Base-by-base conservation (phyloP, 2,329 filamentous ascomycete genomes). In the Alternaria ethzedia region DNA sequence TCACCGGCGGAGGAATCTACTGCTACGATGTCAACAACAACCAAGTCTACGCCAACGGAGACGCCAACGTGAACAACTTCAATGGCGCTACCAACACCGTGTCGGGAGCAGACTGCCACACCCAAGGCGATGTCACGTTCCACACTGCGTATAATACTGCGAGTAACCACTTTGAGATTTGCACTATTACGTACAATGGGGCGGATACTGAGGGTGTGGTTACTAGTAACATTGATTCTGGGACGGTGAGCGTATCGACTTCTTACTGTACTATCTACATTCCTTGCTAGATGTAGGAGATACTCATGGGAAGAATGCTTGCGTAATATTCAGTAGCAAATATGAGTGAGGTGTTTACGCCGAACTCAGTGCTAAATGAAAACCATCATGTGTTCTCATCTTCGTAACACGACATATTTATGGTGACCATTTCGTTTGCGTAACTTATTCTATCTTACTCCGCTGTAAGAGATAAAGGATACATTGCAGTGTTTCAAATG, bases 11-110 rank as follows among this genome's bases (percentile, higher is more conserved):
- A 41, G 2, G 1, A 41, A 3, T 41, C n/a, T 6, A 11, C 36
- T 41, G 36, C 36, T 41, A 41, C 36, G 36, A 41, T 9, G 36
- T 41, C n/a, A 41, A 41, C 36, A 6, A 41, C n/a, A 1, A 41
- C 8, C 5, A 0, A 6, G 9, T 41, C n/a, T 41, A 6, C 36
- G 0, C 0, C n/a, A 11, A 41, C 36, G 0, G 0, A 2, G 36
- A 41, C 3, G 36, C 36, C 36, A 3, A 41, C 3, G 9, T 11
- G 36, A 3, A 10, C 1, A 11, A 17, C 36, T 41, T 41, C n/a
- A 6, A 41, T 3, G 36, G 36, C 36, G 5, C 4, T 2, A 41
- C 36, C 36, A 41, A 3, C 2, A 41, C 15, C n/a, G 5, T 41
- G 0, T 41, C 36, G 0, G 36, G 0, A 41, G 36, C 2, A 3